Conservation (phyloP, 768 basidiomycete species). For the Bullera alba region DNA sequence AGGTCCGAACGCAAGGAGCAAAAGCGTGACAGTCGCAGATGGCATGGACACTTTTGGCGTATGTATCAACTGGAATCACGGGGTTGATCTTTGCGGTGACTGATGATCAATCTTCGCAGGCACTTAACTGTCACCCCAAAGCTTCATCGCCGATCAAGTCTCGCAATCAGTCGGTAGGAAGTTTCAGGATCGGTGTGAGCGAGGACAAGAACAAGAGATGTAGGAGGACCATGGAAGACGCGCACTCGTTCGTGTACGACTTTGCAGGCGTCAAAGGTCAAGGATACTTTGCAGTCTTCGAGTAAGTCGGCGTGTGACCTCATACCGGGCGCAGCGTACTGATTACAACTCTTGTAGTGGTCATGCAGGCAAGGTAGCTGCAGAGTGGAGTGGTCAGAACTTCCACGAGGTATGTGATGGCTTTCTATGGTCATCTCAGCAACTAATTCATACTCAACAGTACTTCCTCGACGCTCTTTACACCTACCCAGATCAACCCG, state of each 20-base stretch:
- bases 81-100: background rate
- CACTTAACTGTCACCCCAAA: conserved; percentile 65
- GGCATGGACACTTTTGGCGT: conserved; percentile 70
- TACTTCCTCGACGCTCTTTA: conserved; percentile 66
- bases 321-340: background rate
- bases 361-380: conserved; percentile 96
- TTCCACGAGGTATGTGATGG: conserved; percentile 74
- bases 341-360: conserved; percentile 49
- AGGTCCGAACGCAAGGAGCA: conserved; percentile 64
- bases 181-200: conserved; percentile 65
- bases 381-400: conserved; percentile 95
- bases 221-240: conserved; percentile 92
- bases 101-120: conserved; percentile 47
- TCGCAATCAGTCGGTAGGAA: conserved; percentile 9
- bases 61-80: conserved; percentile 36
- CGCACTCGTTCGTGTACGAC: conserved; percentile 92
- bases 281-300: conserved; percentile 96
- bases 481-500: conserved; percentile 53
- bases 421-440: too few relatives aligned
- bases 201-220: conserved; percentile 75
- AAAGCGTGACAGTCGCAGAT: conserved; percentile 70
- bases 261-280: conserved; percentile 86
- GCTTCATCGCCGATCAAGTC: background rate
- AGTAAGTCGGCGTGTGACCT: conserved; percentile 46
- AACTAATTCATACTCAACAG: conserved; percentile 36